A percentile compares a stretch with the other conserved stretches of the same genome.
phyloP scores from a whole-genome alignment of 2,329 filamentous ascomycete species.

The Diaporthe velutina region DNA sequence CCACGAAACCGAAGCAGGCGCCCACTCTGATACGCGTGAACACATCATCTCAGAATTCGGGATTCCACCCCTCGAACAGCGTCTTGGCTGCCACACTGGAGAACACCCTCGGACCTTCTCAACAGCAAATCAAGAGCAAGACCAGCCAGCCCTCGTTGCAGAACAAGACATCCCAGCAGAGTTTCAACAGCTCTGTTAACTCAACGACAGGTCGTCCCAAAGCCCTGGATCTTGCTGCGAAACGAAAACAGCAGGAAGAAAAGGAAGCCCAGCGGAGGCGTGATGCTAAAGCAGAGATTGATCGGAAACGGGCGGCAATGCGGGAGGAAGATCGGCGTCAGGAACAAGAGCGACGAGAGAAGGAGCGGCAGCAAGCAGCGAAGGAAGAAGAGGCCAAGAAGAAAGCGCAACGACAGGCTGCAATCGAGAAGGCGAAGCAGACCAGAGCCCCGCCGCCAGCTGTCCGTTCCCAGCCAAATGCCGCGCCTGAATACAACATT shows the following conservation, averaged over 20 bases:
- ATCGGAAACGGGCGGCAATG: constrained; percentile 77
- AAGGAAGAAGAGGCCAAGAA: constrained; percentile 73
- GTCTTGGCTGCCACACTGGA: constrained; percentile 69
- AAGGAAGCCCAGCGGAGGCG: constrained; percentile 82
- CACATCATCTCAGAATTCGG: constrained; percentile 72
- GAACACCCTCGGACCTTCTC: constrained; percentile 62
- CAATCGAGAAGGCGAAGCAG: constrained; percentile 75
- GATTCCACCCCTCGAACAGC: constrained; percentile 71
- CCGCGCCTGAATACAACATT: constrained; percentile 60
- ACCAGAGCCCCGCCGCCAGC: constrained; percentile 73
- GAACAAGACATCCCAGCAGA: constrained; percentile 66
- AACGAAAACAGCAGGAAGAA: constrained; percentile 89
- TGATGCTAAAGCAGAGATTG: constrained; percentile 84
- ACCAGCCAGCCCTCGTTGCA: constrained; percentile 76
- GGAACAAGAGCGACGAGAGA: constrained; percentile 72
- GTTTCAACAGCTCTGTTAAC: constrained; percentile 71
- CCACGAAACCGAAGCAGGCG: constrained; percentile 72
- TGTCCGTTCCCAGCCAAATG: constrained; percentile 66
- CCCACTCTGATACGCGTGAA: constrained; percentile 81
- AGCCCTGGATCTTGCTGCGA: constrained; percentile 80
- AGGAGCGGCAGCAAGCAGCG: constrained; percentile 69
- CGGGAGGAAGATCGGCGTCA: constrained; percentile 76
- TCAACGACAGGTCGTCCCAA: constrained; percentile 77
- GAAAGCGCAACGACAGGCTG: constrained; percentile 72
- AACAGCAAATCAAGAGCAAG: constrained; percentile 70